Evolutionary conservation across 768 basidiomycete species (phyloP).

Genomic region (Lactarius quietus): DNA sequence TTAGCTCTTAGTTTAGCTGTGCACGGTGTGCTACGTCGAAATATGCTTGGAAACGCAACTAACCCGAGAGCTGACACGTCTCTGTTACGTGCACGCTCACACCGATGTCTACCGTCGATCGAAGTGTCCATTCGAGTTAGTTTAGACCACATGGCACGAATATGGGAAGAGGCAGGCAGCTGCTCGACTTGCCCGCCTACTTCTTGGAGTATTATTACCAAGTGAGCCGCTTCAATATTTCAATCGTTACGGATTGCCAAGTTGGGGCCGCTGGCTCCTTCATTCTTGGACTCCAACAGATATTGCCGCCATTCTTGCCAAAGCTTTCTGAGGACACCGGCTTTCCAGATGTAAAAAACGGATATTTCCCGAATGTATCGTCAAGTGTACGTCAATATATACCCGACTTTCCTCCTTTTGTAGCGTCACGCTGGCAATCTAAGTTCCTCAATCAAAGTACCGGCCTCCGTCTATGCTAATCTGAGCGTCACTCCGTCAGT

Average conservation of each 20-base stretch:
- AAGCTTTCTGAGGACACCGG: not conserved
- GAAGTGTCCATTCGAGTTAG: not conserved
- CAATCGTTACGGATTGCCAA: not conserved
- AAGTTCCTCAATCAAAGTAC: slow-evolving; percentile 13
- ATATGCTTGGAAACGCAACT: not conserved
- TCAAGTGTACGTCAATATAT: not conserved
- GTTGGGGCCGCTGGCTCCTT: too few relatives aligned
- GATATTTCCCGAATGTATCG: not conserved
- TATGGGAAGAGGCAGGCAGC: not conserved
- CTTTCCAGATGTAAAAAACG: not conserved
- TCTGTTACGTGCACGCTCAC: not conserved
- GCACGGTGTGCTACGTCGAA: not conserved
- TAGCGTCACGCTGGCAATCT: not conserved
- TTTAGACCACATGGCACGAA: not conserved
- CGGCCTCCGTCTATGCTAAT: slow-evolving; percentile 24
- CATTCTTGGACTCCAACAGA: not conserved
- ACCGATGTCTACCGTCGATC: not conserved
- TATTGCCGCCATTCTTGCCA: too few relatives aligned
- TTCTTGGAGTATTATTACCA: not conserved
- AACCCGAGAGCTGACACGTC: not conserved
- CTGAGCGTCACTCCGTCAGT: slow-evolving; percentile 9
- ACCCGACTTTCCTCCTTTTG: not conserved
- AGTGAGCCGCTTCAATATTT: not conserved
- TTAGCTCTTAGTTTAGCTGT: not conserved
- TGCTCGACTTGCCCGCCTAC: not conserved